Conservation (phyloP, 1,284 basidiomycete species). For the Phellopilus nigrolimitatus region DNA sequence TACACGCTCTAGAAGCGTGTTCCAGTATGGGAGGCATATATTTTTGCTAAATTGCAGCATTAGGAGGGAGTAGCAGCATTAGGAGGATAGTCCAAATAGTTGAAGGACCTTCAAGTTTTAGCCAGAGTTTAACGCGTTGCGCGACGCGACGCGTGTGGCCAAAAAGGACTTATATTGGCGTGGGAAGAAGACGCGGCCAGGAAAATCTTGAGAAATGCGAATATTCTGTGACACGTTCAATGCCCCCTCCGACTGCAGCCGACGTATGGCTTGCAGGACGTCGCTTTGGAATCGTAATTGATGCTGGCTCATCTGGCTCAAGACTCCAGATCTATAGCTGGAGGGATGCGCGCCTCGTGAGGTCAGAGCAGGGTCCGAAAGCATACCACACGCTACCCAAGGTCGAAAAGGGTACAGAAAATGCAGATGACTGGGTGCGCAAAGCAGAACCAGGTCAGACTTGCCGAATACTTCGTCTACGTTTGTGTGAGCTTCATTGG, state of each 20-base stretch:
- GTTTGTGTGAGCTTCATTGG: not conserved
- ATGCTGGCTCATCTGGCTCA: slow-evolving; percentile 97
- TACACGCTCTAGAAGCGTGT: too few species aligned
- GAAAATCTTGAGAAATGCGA: not conserved
- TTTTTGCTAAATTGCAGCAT: too few species aligned
- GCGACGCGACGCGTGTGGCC: not conserved
- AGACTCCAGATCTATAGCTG: slow-evolving; percentile 97
- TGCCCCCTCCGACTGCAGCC: slow-evolving; percentile 68
- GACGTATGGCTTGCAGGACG: slow-evolving; percentile 74
- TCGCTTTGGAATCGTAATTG: slow-evolving; percentile 93
- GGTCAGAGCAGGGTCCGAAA: slow-evolving; percentile 40
- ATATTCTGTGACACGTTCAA: slow-evolving; percentile 32
- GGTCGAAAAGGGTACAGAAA: slow-evolving; percentile 87
- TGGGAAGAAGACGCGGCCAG: not conserved
- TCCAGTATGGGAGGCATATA: too few species aligned
- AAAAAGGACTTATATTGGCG: not conserved
- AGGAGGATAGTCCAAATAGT: too few species aligned
- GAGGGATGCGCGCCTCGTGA: slow-evolving; percentile 70
- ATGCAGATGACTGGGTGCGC: slow-evolving; percentile 80
- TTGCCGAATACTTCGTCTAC: not conserved
- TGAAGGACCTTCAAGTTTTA: too few species aligned
- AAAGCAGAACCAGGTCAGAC: slow-evolving; percentile 90
- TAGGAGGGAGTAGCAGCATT: too few species aligned
- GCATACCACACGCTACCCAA: slow-evolving; percentile 60
- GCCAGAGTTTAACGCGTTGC: not conserved